Percentiles rank a stretch among this genome's conserved stretches.
Conservation (phyloP, 345 rosid genomes). For the Pistacia vera region DNA sequence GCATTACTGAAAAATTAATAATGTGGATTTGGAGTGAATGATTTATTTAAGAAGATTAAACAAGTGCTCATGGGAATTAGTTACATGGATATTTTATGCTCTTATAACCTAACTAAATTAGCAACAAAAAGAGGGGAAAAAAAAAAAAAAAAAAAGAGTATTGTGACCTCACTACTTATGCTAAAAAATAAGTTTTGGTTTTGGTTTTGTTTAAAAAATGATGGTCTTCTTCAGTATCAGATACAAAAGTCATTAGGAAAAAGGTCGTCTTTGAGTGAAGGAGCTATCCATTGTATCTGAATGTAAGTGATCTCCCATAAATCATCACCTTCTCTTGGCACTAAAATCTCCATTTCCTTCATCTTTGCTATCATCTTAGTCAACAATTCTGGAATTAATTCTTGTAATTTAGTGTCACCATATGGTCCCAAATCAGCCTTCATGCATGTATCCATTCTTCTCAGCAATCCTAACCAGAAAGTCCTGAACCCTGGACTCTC, state of each 20-base stretch:
- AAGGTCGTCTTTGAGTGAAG: slow-evolving; percentile 74
- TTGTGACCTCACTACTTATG: neutral
- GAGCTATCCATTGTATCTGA: slow-evolving; percentile 98
- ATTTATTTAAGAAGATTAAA: neutral
- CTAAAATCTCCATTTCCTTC: slow-evolving; percentile 72
- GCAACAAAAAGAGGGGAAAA: neutral
- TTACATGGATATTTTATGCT: neutral
- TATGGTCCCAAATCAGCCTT: slow-evolving; percentile 74
- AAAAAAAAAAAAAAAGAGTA: neutral
- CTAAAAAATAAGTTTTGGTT: neutral
- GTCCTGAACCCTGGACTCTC: slow-evolving; percentile 69
- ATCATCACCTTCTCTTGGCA: slow-evolving; percentile 64
- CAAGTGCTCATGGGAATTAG: neutral
- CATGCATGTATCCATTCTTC: slow-evolving; percentile 98
- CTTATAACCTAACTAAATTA: neutral
- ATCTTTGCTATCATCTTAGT: slow-evolving; percentile 63
- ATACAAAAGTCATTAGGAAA: slow-evolving; percentile 56
- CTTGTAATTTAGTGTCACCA: slow-evolving; percentile 62
- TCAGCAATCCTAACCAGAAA: slow-evolving; percentile 85
- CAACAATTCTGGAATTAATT: slow-evolving; percentile 60
- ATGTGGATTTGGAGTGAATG: neutral
- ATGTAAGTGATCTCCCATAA: slow-evolving; percentile 83
- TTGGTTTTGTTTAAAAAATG: neutral
- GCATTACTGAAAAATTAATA: neutral
- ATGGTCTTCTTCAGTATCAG: no score